Evolutionary conservation across 257 asterid genomes (phyloP).

Genomic region (Przewalskia tangutica): DNA sequence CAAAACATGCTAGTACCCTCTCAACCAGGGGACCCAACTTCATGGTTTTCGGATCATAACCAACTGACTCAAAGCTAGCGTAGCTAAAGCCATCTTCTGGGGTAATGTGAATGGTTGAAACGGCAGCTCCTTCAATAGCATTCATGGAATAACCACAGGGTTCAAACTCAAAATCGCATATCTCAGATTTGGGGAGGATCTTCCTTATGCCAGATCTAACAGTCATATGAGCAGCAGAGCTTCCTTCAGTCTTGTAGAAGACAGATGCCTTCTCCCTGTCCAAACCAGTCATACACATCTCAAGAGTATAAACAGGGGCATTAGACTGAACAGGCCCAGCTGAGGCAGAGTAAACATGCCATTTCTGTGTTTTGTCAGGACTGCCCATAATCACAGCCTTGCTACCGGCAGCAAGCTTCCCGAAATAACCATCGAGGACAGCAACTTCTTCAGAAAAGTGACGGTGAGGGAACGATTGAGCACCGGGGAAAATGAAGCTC

Average conservation of each 20-base stretch:
- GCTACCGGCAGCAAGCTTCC: constrained; percentile 48
- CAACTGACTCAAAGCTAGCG: constrained; percentile 82
- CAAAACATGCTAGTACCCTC: constrained; percentile 60
- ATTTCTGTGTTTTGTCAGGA: constrained; percentile 36
- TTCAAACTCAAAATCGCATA: constrained; percentile 75
- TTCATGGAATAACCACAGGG: constrained; percentile 92
- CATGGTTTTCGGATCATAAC: constrained; percentile 40
- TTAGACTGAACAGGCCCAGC: constrained; percentile 26
- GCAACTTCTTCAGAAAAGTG: constrained; percentile 70
- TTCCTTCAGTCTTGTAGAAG: constrained; percentile 44
- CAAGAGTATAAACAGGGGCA: constrained; percentile 51
- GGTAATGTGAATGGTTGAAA: constrained; percentile 71
- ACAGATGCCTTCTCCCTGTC: constrained; percentile 61
- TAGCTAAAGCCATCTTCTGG: constrained; percentile 88
- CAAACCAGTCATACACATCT: constrained; percentile 85
- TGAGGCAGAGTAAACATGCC: constrained; percentile 70
- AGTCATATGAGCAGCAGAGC: constrained; percentile 53
- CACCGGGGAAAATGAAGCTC: constrained; percentile 80
- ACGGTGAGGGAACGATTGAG: constrained; percentile 68
- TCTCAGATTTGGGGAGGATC: constrained; percentile 54
- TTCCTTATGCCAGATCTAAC: constrained; percentile 49
- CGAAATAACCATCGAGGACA: constrained; percentile 56
- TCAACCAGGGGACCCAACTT: constrained; percentile 34
- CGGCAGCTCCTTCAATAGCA: constrained; percentile 57
- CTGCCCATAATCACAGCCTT: constrained; percentile 58